A percentile compares a stretch with the other conserved stretches of the same genome.
phyloP scores from a whole-genome alignment of 2,329 filamentous ascomycete genomes.

The Coniochaeta ligniaria region DNA sequence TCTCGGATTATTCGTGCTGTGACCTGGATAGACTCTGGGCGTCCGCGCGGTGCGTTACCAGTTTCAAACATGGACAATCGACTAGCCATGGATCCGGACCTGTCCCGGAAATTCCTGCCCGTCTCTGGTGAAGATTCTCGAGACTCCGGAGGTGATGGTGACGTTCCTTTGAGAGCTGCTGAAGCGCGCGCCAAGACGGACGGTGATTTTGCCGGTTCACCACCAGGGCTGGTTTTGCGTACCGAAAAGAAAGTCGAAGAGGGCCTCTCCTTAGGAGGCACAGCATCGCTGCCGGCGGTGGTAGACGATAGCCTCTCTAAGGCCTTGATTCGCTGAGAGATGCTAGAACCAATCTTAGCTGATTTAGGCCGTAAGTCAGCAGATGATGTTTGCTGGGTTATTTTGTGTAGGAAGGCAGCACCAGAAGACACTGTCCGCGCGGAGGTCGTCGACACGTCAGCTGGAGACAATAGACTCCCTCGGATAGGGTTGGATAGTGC shows the following conservation, averaged over 20 bases:
- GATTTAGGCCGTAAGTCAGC: constrained; percentile 59
- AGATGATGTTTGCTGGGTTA: constrained; percentile 41
- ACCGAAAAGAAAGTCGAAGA: constrained; percentile 54
- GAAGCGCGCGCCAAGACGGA: constrained; percentile 36
- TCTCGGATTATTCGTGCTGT: constrained; percentile 77
- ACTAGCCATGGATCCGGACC: constrained; percentile 48
- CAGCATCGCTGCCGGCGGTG: constrained; percentile 14
- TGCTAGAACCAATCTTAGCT: constrained; percentile 78
- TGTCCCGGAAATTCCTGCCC: constrained; percentile 28
- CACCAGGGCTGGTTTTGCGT: constrained; percentile 31
- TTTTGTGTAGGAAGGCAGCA: constrained; percentile 46
- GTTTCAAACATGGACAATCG: constrained; percentile 50
- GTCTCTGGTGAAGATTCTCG: constrained; percentile 40
- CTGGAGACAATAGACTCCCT: constrained; percentile 35
- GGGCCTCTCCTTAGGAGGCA: constrained; percentile 28
- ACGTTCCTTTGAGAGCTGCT: constrained; percentile 27
- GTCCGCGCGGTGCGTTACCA: constrained; percentile 33
- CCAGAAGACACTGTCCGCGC: constrained; percentile 50
- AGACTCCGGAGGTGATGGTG: constrained; percentile 29
- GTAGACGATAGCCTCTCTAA: constrained; percentile 67
- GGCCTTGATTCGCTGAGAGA: constrained; percentile 90
- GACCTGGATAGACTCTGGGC: constrained; percentile 76
- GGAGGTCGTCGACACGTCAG: constrained; percentile 31
- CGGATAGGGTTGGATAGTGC: constrained; percentile 43
- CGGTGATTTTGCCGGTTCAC: constrained; percentile 34